These are phyloP conservation scores for Alternaria gansuensis DNA, from an alignment of 2,329 filamentous ascomycete species.

Conservation along the genomic window DNA sequence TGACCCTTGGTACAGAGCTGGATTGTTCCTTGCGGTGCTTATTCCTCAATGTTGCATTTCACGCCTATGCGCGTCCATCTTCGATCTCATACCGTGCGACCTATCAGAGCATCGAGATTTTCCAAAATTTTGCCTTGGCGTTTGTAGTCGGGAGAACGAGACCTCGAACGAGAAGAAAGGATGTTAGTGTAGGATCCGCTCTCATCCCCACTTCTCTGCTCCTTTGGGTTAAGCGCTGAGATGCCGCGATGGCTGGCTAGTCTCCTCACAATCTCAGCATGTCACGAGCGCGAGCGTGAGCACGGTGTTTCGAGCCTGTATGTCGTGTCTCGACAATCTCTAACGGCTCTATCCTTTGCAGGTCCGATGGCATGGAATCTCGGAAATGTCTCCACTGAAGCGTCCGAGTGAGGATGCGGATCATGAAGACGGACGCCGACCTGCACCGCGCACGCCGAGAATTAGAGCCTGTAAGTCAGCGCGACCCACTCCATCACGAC, in stretches of 20 bases:
- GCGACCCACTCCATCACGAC: background rate
- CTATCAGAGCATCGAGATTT: background rate
- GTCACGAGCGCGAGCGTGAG: constrained; percentile 10
- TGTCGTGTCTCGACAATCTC: constrained; percentile 17
- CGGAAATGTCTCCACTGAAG: constrained; percentile 68
- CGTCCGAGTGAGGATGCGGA: constrained; percentile 43
- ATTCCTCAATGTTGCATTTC: background rate
- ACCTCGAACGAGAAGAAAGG: background rate
- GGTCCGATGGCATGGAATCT: constrained; percentile 65
- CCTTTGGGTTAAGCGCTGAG: background rate
- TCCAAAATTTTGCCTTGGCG: background rate
- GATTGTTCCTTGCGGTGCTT: background rate
- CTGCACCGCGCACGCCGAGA: constrained; percentile 37
- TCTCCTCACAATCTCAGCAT: constrained; percentile 11
- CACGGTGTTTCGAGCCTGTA: background rate
- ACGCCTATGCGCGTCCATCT: background rate
- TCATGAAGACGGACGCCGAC: constrained; percentile 40
- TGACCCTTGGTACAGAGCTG: no score
- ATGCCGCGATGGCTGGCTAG: constrained; percentile 8
- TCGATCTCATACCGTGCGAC: background rate
- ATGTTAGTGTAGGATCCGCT: background rate
- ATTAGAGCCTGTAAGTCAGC: constrained; percentile 40
- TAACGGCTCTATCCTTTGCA: constrained; percentile 17
- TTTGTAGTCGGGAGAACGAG: background rate
- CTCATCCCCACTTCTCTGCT: background rate